Evolutionary conservation across 345 rosid species (phyloP), one percentile per base, ranked within the genome.

Genomic region (Murraya koenigii): DNA sequence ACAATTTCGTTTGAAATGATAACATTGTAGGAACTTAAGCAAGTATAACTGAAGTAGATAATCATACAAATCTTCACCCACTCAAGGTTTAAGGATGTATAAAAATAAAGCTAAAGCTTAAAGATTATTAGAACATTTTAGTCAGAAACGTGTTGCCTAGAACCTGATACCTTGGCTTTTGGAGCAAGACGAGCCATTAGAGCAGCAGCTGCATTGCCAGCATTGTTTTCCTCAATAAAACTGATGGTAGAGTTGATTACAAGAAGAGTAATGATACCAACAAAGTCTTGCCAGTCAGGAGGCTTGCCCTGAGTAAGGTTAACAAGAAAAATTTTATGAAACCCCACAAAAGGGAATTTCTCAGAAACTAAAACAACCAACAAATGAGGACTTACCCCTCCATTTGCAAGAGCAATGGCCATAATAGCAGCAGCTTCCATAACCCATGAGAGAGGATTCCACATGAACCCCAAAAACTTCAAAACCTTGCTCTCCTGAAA

Each of bases 371-470:
- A 15, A 64, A 61, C 9, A 36, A 65, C 41, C 61, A 44, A 71
- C 60, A 72, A 67, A 38, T 32, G 55, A 81, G 35, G n/a, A 72
- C 97, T 87, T 78, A 92, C 98, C 86, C 99, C 99, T 89, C 98
- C 99, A 78, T 95, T 95, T 66, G 99, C 99, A 86, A 95, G 97
- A 73, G 95, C 97, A 88, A 95, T 94, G 66, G 99, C 98, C 99
- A 95, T 95, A 64, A 95, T 86, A 44, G 99, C 99, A 77, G 99
- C 99, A 79, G 97, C 97, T 83, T 95, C 99, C 98, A 95, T 95
- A 69, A 95, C 99, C 99, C 98, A 95, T 32, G 99, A 95, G 66
- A 95, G 90, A 81, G 99, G 99, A 80, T 95, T 95, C 99, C 99
- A 95, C 99, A 95, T 94, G 80, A 95, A 95, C 26, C 99, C 97